A percentile compares a stretch with the other conserved stretches of the same genome.
Conservation (phyloP, 352 stramenopile genomes). For the Plasmopara viticola region DNA sequence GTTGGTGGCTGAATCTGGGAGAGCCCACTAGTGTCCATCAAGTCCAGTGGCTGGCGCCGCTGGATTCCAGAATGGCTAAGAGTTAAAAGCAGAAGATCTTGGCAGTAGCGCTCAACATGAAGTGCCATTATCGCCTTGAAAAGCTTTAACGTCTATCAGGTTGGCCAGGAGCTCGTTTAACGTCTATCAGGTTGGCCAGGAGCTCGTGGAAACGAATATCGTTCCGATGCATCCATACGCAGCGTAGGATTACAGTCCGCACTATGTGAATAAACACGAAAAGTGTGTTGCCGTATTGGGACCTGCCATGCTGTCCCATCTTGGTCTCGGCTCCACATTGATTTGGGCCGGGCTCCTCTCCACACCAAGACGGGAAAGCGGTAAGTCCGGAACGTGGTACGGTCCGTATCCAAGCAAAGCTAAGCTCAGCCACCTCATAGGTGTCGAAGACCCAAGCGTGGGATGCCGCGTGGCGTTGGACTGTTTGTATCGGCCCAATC, state of each 20-base stretch:
- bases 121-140: background rate
- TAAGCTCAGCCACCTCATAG: background rate
- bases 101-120: constrained; percentile 1
- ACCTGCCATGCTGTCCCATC: background rate
- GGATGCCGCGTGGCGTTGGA: background rate
- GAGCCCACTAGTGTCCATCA: too few relatives aligned
- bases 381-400: background rate
- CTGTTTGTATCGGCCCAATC: background rate
- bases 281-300: background rate
- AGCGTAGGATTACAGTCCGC: background rate
- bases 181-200: background rate
- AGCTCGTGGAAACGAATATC: background rate
- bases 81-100: constrained; percentile 1
- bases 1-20: too few relatives aligned
- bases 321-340: background rate
- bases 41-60: too few relatives aligned
- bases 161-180: background rate
- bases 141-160: background rate
- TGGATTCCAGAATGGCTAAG: background rate
- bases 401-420: background rate
- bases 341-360: background rate
- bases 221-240: background rate
- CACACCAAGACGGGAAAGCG: background rate
- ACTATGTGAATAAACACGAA: background rate
- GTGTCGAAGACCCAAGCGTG: background rate